Evolutionary conservation across 2,329 filamentous ascomycete genomes (phyloP).

Genomic region (Fusarium staphyleae): DNA sequence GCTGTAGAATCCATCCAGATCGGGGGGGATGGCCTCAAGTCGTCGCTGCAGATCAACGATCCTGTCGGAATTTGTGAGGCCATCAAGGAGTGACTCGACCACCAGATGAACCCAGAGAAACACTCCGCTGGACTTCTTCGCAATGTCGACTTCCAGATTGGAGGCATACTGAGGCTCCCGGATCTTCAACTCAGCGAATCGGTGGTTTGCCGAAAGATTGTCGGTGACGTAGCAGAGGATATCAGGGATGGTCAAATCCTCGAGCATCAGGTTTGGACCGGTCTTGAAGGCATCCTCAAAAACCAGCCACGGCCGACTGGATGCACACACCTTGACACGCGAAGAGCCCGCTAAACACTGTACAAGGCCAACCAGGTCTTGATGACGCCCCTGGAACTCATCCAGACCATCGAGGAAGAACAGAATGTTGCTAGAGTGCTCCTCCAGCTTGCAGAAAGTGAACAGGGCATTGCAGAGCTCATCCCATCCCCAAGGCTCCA

Average conservation of each 20-base stretch:
- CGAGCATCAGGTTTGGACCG: conserved; percentile 1
- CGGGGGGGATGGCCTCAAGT: not conserved
- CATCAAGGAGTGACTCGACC: not conserved
- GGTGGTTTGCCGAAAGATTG: not conserved
- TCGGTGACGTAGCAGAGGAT: not conserved
- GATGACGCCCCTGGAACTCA: not conserved
- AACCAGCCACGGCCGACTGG: conserved; percentile 8
- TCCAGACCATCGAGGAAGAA: conserved; percentile 13
- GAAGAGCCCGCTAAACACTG: not conserved
- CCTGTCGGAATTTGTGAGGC: not conserved
- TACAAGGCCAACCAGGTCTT: no score
- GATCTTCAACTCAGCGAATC: not conserved
- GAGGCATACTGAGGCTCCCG: not conserved
- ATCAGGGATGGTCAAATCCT: conserved; percentile 1
- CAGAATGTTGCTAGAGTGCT: not conserved
- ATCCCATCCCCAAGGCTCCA: conserved; percentile 1
- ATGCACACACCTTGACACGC: not conserved
- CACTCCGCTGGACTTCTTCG: conserved; percentile 1
- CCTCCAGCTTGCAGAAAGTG: not conserved
- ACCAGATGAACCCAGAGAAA: conserved; percentile 5
- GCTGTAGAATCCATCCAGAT: not conserved
- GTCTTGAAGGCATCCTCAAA: conserved; percentile 10
- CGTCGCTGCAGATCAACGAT: not conserved
- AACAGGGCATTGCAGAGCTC: conserved; percentile 6
- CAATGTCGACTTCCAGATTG: not conserved